Base-by-base conservation (phyloP, 2,329 filamentous ascomycete genomes). In the Exophiala sp. region DNA sequence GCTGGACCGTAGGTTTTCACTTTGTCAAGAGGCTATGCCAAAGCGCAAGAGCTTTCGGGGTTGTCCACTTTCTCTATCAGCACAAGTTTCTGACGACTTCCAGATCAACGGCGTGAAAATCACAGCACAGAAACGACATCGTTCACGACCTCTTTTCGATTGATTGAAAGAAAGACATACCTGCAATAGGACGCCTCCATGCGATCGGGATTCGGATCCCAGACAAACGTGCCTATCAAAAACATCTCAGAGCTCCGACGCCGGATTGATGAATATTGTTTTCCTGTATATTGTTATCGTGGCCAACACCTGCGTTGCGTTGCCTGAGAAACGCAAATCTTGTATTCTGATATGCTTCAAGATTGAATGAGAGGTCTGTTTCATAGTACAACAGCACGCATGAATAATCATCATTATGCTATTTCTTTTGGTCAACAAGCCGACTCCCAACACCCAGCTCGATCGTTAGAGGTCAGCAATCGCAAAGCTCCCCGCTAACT, bases 31-130 rank as follows among this genome's bases (percentile, higher is more conserved):
- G 24, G 5, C 24, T 29, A 8, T 3, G 24, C 24, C 7, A 3
- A 5, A 5, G 24, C 2, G 24, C 24, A 29, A 8, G 24, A 29
- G 5, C 7, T 3, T 29, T 29, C 4, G 5, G 24, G 24, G 24
- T 29, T 29, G 7, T 8, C 24, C 24, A 8, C 16, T 21, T 49
- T 18, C 9, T 20, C 35, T 34, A 2, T 11, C 39, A 24, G 20
- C 16, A 29, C 24, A 29, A 10, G 36, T 32, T 7, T 29, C 50
- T 47, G 43, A 52, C 21, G 24, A 8, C 7, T 29, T 29, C 7
- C 24, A 29, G 24, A 33, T 40, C 35, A 41, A 41, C 8, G 50
- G 50, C 2, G n/a, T 29, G 18, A 52, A 52, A 20, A 52, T 52
- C 32, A 52, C 50, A 16, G 36, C 42, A 6, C 16, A n/a, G n/a